phyloP scores from a whole-genome alignment of 1,284 basidiomycete genomes.

The Leucoagaricus sp. region DNA sequence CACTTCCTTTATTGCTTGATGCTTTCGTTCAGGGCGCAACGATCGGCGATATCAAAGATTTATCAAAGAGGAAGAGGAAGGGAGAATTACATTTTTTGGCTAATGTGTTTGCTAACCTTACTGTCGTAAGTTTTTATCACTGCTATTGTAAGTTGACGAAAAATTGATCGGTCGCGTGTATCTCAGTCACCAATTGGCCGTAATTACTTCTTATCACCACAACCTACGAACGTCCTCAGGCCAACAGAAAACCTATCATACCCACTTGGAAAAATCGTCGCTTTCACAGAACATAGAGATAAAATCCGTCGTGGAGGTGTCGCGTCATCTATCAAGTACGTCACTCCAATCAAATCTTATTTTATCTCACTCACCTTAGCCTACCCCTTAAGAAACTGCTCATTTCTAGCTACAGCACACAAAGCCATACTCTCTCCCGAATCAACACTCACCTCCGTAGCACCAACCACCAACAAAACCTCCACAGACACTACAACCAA shows the following conservation, averaged over 20 bases:
- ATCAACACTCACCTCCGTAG: constrained; percentile 45
- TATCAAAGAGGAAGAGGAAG: constrained; percentile 60
- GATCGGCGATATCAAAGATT: constrained; percentile 46
- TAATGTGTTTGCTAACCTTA: constrained; percentile 90
- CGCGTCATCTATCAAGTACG: constrained; percentile 83
- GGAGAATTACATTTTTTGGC: constrained; percentile 86
- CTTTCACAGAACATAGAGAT: constrained; percentile 89
- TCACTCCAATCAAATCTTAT: not conserved
- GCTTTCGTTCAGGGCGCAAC: constrained; percentile 80
- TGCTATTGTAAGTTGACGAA: not conserved
- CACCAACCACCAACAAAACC: too few species aligned
- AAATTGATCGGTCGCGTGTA: not conserved
- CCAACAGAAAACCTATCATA: constrained; percentile 59
- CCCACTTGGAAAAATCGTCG: constrained; percentile 77
- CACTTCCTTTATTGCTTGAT: constrained; percentile 79
- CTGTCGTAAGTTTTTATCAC: constrained; percentile 58
- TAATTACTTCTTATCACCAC: constrained; percentile 69
- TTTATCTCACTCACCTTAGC: not conserved
- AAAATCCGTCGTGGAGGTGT: constrained; percentile 86
- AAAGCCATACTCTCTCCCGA: constrained; percentile 71
- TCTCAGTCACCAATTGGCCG: constrained; percentile 66
- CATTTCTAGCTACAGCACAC: constrained; percentile 70
- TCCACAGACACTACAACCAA: constrained; percentile 43
- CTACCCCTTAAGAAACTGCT: constrained; percentile 63
- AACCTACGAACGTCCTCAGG: constrained; percentile 42